Percentiles rank a stretch among this genome's conserved stretches.
Conservation (phyloP, 2,329 filamentous ascomycete genomes). For the Apiospora phragmitis region DNA sequence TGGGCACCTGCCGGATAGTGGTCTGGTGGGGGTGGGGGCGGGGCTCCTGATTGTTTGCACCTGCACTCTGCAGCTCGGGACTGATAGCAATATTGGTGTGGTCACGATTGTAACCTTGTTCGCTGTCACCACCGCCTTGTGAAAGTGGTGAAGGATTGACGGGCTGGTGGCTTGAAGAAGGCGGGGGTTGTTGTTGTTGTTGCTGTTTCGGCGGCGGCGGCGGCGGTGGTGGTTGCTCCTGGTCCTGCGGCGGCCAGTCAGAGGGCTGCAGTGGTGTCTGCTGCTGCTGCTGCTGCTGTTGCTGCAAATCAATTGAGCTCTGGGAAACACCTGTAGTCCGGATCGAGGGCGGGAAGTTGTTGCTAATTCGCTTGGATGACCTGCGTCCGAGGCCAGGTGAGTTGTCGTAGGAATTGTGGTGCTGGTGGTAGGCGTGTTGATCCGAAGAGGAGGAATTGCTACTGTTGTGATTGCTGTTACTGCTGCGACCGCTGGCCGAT, state of each 20-base stretch:
- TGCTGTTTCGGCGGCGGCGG: slow-evolving; percentile 18
- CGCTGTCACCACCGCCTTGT: slow-evolving; percentile 44
- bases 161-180: slow-evolving; percentile 36
- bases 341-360: slow-evolving; percentile 40
- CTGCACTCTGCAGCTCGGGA: slow-evolving; percentile 42
- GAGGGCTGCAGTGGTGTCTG: slow-evolving; percentile 10
- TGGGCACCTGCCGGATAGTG: slow-evolving; percentile 50
- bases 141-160: slow-evolving; percentile 19
- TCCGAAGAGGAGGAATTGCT: slow-evolving; percentile 14
- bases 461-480: slow-evolving; percentile 21
- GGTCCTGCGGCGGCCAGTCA: slow-evolving; percentile 17
- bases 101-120: slow-evolving; percentile 35
- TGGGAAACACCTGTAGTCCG: slow-evolving; percentile 34
- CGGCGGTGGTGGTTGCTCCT: slow-evolving; percentile 13
- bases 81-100: slow-evolving; percentile 41
- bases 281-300: slow-evolving; percentile 19
- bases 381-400: slow-evolving; percentile 50
- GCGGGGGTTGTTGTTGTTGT: slow-evolving; percentile 32
- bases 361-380: slow-evolving; percentile 59
- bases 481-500: slow-evolving; percentile 29
- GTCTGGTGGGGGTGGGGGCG: slow-evolving; percentile 29
- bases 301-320: slow-evolving; percentile 30
- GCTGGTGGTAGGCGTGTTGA: slow-evolving; percentile 23
- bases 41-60: slow-evolving; percentile 21
- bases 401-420: slow-evolving; percentile 45